Percentiles rank a stretch among this genome's conserved stretches.
These are phyloP conservation scores for Grosmannia serpens DNA, from an alignment of 2,329 filamentous ascomycete species.

Conservation along the genomic window DNA sequence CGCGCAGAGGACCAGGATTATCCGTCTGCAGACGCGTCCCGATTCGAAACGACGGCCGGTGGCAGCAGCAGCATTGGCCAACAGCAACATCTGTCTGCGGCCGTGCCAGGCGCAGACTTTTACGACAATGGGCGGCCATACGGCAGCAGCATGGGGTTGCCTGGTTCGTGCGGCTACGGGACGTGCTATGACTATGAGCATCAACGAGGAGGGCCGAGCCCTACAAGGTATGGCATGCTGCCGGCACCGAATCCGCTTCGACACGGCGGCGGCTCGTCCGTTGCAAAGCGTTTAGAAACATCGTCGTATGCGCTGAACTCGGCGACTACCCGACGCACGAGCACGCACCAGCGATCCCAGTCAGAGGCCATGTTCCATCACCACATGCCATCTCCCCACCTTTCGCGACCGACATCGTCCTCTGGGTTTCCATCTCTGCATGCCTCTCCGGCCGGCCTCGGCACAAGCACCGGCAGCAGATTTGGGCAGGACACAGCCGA, in stretches of 20 bases:
- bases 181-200: neutral
- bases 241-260: slow-evolving; percentile 7
- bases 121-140: neutral
- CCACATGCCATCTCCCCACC: neutral
- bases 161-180: neutral
- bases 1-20: slow-evolving; percentile 9
- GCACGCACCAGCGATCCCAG: slow-evolving; percentile 12
- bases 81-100: neutral
- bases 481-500: neutral
- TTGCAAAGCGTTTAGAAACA: slow-evolving; percentile 5
- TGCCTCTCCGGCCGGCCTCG: no score
- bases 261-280: neutral
- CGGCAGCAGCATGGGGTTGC: neutral
- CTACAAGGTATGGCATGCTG: neutral
- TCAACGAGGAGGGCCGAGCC: neutral
- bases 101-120: no score
- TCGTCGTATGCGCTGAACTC: slow-evolving; percentile 2
- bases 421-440: neutral
- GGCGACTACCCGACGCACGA: neutral
- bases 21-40: neutral
- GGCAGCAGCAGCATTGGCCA: neutral
- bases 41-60: neutral
- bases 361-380: slow-evolving; percentile 9
- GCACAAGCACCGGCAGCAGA: neutral
- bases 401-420: slow-evolving; percentile 2